These are phyloP conservation scores for barley (Hordeum vulgare) DNA, from an alignment of 176 grass and related monocot species.

Conservation along the genomic window DNA sequence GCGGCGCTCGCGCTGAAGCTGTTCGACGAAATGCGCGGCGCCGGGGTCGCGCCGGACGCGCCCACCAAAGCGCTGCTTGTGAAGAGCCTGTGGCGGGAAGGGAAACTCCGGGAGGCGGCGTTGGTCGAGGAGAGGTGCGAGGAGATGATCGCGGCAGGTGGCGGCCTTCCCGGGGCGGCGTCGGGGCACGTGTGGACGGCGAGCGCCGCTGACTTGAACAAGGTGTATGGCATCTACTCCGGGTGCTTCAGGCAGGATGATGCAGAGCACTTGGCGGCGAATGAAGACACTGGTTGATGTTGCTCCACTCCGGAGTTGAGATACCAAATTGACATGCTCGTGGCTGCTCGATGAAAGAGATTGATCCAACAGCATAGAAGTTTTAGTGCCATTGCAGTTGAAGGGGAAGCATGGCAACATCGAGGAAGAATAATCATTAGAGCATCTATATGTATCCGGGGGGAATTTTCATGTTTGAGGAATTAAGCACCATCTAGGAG, in stretches of 20 bases:
- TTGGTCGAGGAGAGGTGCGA: conserved; percentile 53
- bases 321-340: neutral
- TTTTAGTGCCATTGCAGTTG: neutral
- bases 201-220: conserved; percentile 49
- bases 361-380: neutral
- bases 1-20: conserved; percentile 57
- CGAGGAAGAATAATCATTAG: neutral
- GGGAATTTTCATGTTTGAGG: too few relatives aligned
- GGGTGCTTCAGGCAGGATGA: conserved; percentile 34
- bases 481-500: too few relatives aligned
- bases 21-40: conserved; percentile 72
- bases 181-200: conserved; percentile 80
- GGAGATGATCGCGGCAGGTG: neutral
- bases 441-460: too few relatives aligned
- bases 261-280: neutral
- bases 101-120: conserved; percentile 74
- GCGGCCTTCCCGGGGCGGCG: conserved; percentile 38
- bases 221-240: conserved; percentile 59
- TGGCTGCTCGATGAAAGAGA: neutral
- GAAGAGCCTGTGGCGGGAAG: conserved; percentile 95
- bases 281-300: neutral
- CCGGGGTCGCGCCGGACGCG: conserved; percentile 44
- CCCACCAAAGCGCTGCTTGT: conserved; percentile 61
- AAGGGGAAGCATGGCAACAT: neutral
- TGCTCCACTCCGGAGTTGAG: neutral